Evolutionary conservation across 2,329 filamentous ascomycete genomes (phyloP), one percentile per base, ranked within the genome.

Genomic region (Xylaria sp.): DNA sequence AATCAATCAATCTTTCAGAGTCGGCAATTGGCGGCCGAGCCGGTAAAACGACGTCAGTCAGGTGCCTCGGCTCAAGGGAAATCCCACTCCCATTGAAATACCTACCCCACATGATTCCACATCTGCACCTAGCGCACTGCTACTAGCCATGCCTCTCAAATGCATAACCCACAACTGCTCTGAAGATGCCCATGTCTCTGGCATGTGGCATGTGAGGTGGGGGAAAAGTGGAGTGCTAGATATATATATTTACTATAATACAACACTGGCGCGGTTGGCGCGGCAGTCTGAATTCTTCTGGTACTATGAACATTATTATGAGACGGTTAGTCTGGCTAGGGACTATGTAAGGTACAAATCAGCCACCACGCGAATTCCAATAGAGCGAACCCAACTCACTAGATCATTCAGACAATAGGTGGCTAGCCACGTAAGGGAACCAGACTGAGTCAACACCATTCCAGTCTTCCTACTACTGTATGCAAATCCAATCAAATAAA

Each of bases 21-120:
- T 51, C 65, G 68, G 65, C 58, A 67, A 69, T 64, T 59, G 56
- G 65, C 65, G 61, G 68, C 61, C 56, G 65, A 59, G 55, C 62
- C n/a, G 42, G 58, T 61, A 33, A 51, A 36, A 42, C 56, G 56
- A 61, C 61, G 55, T 67, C 65, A 67, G 56, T 33, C 47, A 54
- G 42, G 42, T 65, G 62, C 66, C 66, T 68, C 66, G 66, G 66
- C 62, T 65, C 45, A 57, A 58, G 29, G 44, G 56, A 54, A 2
- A 54, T 50, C 47, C 57, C 47, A 44, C 50, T 25, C 15, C 7
- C 39, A 44, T 39, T 39, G n/a, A n/a, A n/a, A n/a, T n/a, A n/a
- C n/a, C n/a, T n/a, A n/a, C n/a, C n/a, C n/a, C n/a, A n/a, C n/a
- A n/a, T n/a, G n/a, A n/a, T n/a, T n/a, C n/a, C n/a, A n/a, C n/a